Conservation (phyloP, 495 filamentous ascomycete species). For the Aspergillus coremiiformis region DNA sequence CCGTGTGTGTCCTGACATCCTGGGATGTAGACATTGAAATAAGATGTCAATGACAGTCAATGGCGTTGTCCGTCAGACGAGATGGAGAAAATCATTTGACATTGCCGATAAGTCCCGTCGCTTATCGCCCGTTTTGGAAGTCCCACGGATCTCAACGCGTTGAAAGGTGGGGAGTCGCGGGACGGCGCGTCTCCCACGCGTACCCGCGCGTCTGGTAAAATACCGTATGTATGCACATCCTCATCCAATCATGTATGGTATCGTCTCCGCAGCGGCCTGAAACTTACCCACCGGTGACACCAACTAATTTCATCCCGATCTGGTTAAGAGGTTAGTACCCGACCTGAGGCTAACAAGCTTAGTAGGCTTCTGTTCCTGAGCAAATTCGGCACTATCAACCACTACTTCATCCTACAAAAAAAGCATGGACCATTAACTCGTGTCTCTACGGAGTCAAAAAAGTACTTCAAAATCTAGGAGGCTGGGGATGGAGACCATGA, state of each 20-base stretch:
- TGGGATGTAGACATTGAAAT: neutral
- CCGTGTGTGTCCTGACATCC: neutral
- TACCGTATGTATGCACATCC: conserved; percentile 5
- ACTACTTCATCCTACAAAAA: neutral
- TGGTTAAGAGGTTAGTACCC: neutral
- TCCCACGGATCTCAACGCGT: conserved; percentile 9
- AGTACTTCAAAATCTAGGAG: neutral
- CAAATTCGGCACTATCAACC: neutral
- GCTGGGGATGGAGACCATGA: neutral
- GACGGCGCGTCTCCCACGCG: conserved; percentile 15
- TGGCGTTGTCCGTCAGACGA: neutral
- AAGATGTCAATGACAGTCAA: neutral
- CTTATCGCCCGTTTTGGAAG: conserved; percentile 1
- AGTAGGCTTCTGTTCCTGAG: neutral
- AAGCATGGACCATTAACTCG: neutral
- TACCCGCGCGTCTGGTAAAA: conserved; percentile 17
- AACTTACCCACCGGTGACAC: neutral
- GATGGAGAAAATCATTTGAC: neutral
- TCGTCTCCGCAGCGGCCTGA: neutral
- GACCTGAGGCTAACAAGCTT: neutral
- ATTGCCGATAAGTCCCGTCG: neutral
- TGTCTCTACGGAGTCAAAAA: neutral
- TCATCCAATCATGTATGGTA: conserved; percentile 1
- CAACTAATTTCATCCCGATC: neutral
- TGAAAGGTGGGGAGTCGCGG: conserved; percentile 17